Base-by-base conservation (phyloP, 2,329 filamentous ascomycete genomes). In the Botryotinia calthae region DNA sequence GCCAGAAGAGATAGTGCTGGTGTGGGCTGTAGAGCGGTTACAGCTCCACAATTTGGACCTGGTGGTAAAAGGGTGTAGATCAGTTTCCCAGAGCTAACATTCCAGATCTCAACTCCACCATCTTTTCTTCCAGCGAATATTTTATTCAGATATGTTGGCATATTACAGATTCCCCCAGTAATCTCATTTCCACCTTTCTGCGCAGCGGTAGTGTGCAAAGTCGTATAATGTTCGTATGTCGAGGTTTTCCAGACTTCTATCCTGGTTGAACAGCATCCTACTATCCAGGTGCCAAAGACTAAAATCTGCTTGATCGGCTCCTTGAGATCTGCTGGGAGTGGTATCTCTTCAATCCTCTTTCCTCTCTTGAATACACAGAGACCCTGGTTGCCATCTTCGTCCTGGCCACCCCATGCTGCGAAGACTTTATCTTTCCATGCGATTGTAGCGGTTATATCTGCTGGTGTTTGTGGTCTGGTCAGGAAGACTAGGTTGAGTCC, bases 81-180 rank as follows among this genome's bases (percentile, higher is more conserved):
- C 71, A 98, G 86, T 82, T 97, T 97, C 65, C 89, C 95, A 5
- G 93, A 97, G 80, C 92, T 97, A 74, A 99, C 85, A 80, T 99
- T 99, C 95, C 96, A 99, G 68, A 99, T 97, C 80, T 99, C 96
- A 14, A 98, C 91, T 82, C 90, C 92, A 10, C 96, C 96, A 81
- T 99, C 94, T 75, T 88, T 88, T 78, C 94, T 90, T 16, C 94
- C 97, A 4, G 94, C 92, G 76, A 98, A 94, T 62, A 99, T 88
- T 83, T 99, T 99, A 86, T 99, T 99, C 74, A 99, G 83, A 82
- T 94, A 97, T 0, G 96, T 98, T 1, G 95, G 95, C 91, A 98
- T 94, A 79, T 89, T 97, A 80, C 90, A 92, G 77, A 97, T 87
- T 67, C 91, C 90, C 37, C 93, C 93, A 0, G 92, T 94, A 73